Conservation (phyloP, 352 stramenopile genomes). For the Globisporangium emineosum region DNA sequence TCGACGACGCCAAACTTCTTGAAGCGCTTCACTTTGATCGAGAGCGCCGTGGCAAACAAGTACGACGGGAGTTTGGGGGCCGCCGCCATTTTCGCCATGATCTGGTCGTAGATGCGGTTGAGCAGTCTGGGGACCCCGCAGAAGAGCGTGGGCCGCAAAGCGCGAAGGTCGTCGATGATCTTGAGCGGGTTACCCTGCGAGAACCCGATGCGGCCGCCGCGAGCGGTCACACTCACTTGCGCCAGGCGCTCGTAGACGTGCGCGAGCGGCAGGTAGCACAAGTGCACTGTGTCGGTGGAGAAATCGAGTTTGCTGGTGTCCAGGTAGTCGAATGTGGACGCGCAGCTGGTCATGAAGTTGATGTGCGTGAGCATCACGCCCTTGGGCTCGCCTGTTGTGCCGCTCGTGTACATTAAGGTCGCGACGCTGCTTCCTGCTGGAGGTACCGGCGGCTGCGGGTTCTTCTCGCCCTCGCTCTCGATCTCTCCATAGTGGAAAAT, state of each 20-base stretch:
- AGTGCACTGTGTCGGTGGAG: constrained; percentile 76
- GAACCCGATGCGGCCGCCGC: constrained; percentile 90
- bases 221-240: constrained; percentile 51
- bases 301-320: constrained; percentile 31
- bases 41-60: constrained; percentile 85
- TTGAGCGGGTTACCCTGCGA: constrained; percentile 87
- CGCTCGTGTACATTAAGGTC: constrained; percentile 95
- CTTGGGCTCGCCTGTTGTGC: constrained; percentile 95
- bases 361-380: constrained; percentile 94
- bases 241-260: constrained; percentile 95
- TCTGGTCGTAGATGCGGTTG: constrained; percentile 96
- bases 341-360: constrained; percentile 36
- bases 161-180: constrained; percentile 91
- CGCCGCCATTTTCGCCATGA: constrained; percentile 70
- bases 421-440: constrained; percentile 70
- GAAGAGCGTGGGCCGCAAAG: constrained; percentile 91
- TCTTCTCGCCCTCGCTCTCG: constrained; percentile 33
- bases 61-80: constrained; percentile 68
- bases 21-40: constrained; percentile 41
- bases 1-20: constrained; percentile 56
- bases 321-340: constrained; percentile 31
- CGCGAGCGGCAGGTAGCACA: constrained; percentile 95
- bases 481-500: constrained; percentile 38
- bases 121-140: constrained; percentile 92
- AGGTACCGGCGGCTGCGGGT: constrained; percentile 26